These are phyloP conservation scores for Cytospora leucostoma DNA, from an alignment of 2,329 filamentous ascomycete genomes.

Conservation along the genomic window DNA sequence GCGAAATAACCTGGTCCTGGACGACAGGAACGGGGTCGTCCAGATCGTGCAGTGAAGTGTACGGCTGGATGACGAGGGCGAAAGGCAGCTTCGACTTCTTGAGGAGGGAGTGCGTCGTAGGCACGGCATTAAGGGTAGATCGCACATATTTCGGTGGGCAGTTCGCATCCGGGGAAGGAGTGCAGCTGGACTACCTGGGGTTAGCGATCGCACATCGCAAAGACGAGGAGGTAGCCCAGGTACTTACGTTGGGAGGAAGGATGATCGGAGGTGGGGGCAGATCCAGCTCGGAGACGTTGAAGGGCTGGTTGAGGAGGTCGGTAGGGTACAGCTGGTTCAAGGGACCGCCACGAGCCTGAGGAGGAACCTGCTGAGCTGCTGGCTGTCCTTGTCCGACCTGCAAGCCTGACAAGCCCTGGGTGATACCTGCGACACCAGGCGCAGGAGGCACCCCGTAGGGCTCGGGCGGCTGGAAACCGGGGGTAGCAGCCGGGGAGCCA, in stretches of 20 bases:
- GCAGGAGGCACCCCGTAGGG: constrained; percentile 36
- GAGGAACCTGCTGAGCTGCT: constrained; percentile 52
- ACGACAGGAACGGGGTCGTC: constrained; percentile 91
- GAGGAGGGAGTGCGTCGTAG: constrained; percentile 85
- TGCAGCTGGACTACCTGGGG: constrained; percentile 72
- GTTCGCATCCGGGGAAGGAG: constrained; percentile 86
- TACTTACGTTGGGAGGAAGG: constrained; percentile 84
- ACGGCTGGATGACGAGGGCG: constrained; percentile 93
- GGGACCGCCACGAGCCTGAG: constrained; percentile 47
- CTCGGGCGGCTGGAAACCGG: constrained; percentile 56
- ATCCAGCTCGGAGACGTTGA: constrained; percentile 91
- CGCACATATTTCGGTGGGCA: constrained; percentile 92
- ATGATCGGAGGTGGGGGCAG: constrained; percentile 88
- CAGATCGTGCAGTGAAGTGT: constrained; percentile 86
- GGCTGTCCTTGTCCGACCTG: constrained; percentile 69
- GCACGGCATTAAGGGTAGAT: constrained; percentile 91
- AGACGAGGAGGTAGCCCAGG: neutral
- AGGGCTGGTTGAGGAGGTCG: constrained; percentile 87
- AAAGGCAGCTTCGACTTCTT: constrained; percentile 98
- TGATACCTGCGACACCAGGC: constrained; percentile 64
- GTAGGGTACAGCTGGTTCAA: constrained; percentile 91
- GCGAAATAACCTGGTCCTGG: constrained; percentile 94
- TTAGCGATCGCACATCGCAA: constrained; percentile 17
- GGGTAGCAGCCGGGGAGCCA: constrained; percentile 39
- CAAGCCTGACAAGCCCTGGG: constrained; percentile 84